phyloP scores from a whole-genome alignment of 805 yeast genomes.

The Candida manassasensis region DNA sequence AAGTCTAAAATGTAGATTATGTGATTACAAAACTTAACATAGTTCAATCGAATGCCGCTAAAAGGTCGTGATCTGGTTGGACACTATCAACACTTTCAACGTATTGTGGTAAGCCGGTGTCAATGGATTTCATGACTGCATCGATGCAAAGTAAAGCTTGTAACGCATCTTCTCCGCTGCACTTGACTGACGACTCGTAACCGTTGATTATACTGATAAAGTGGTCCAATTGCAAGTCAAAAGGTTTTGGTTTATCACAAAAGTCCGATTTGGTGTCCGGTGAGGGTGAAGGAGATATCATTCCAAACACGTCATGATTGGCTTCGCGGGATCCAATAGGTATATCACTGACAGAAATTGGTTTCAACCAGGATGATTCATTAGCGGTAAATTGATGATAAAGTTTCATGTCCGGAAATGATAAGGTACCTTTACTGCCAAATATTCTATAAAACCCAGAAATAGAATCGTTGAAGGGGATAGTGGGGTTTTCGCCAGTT shows the following conservation, averaged over 20 bases:
- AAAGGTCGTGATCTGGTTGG: slow-evolving; percentile 10
- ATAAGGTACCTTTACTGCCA: slow-evolving; percentile 36
- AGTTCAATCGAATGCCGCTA: slow-evolving; percentile 4
- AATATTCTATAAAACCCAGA: slow-evolving; percentile 36
- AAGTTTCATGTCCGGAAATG: slow-evolving; percentile 37
- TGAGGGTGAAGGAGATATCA: slow-evolving; percentile 30
- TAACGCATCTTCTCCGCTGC: slow-evolving; percentile 32
- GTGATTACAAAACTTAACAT: too few relatives aligned
- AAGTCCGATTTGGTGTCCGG: slow-evolving; percentile 17
- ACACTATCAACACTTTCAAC: slow-evolving; percentile 20
- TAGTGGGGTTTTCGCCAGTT: slow-evolving; percentile 41
- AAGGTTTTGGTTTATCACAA: slow-evolving; percentile 21
- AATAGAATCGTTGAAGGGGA: slow-evolving; percentile 26
- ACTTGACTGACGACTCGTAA: slow-evolving; percentile 20
- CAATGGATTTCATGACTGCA: slow-evolving; percentile 29
- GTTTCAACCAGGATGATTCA: slow-evolving; percentile 26
- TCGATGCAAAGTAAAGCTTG: slow-evolving; percentile 31
- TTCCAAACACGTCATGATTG: slow-evolving; percentile 7
- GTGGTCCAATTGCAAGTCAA: slow-evolving; percentile 36
- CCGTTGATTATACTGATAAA: slow-evolving; percentile 32
- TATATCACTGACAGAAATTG: slow-evolving; percentile 20
- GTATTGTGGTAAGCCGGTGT: slow-evolving; percentile 25
- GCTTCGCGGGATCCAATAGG: slow-evolving; percentile 11
- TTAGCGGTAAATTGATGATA: slow-evolving; percentile 25
- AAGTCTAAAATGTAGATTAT: too few relatives aligned